These are phyloP conservation scores for Globisporangium perplexum DNA, from an alignment of 352 stramenopile species.

Conservation along the genomic window DNA sequence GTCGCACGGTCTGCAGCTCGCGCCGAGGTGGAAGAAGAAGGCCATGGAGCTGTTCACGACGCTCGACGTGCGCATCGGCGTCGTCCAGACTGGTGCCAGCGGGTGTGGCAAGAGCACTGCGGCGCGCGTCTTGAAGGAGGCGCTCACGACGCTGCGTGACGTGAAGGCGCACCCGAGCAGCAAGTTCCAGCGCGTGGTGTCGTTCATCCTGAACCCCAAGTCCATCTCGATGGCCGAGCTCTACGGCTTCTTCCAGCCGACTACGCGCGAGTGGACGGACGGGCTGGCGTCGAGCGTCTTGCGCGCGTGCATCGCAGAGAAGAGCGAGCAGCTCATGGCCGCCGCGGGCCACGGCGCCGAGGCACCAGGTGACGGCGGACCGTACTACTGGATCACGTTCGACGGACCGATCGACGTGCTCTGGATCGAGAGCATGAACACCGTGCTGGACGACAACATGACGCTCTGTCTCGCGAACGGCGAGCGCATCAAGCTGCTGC, in stretches of 20 bases:
- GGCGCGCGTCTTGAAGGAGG: constrained; percentile 34
- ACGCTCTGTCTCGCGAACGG: constrained; percentile 88
- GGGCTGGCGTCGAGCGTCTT: constrained; percentile 72
- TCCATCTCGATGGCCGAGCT: constrained; percentile 74
- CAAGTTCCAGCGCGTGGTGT: constrained; percentile 52
- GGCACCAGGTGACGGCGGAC: constrained; percentile 15
- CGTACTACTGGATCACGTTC: constrained; percentile 83
- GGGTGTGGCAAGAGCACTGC: constrained; percentile 71
- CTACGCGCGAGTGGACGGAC: constrained; percentile 81
- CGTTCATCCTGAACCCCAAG: constrained; percentile 76
- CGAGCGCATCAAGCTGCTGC: constrained; percentile 81
- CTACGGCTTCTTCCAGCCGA: constrained; percentile 83
- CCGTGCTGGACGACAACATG: constrained; percentile 89
- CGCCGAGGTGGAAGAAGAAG: constrained; percentile 79
- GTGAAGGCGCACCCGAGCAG: constrained; percentile 34
- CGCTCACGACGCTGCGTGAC: constrained; percentile 46
- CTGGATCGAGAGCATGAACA: constrained; percentile 89
- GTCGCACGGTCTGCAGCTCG: constrained; percentile 46
- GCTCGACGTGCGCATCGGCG: constrained; percentile 87
- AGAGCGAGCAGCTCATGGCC: constrained; percentile 43
- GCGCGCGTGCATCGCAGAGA: constrained; percentile 63
- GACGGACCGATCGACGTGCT: constrained; percentile 76
- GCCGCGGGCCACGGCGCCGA: constrained; percentile 12
- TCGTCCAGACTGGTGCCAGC: constrained; percentile 71
- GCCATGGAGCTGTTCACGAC: constrained; percentile 91